These are phyloP conservation scores for Lactarius sp. DNA, from an alignment of 768 basidiomycete species.

Conservation along the genomic window DNA sequence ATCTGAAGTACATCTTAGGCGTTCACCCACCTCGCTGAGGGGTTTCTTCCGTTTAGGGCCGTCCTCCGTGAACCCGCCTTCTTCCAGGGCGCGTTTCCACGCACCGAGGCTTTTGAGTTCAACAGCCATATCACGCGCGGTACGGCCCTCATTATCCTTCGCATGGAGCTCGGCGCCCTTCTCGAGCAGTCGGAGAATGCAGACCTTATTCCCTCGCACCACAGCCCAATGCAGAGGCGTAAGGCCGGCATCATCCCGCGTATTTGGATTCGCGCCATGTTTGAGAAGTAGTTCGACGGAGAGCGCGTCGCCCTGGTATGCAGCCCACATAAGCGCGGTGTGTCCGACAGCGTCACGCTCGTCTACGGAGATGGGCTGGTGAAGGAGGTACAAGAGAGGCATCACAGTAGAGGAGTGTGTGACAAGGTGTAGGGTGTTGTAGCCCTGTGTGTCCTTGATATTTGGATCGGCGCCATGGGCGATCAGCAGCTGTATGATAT, in stretches of 20 bases:
- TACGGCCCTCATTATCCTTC: constrained; percentile 47
- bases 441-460: constrained; percentile 88
- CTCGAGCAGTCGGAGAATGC: constrained; percentile 80
- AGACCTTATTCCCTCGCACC: constrained; percentile 83
- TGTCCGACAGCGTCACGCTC: constrained; percentile 86
- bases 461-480: constrained; percentile 89
- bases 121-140: constrained; percentile 77
- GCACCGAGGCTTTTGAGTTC: constrained; percentile 89
- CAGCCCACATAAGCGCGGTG: constrained; percentile 97
- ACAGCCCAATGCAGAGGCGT: constrained; percentile 97
- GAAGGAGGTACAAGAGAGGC: constrained; percentile 86
- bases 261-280: constrained; percentile 76
- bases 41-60: constrained; percentile 33
- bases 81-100: constrained; percentile 84
- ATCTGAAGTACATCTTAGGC: background rate
- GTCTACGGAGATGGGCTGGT: constrained; percentile 42
- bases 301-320: constrained; percentile 96
- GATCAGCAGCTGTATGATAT: constrained; percentile 56
- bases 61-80: constrained; percentile 77
- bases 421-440: constrained; percentile 35
- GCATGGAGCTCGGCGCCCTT: constrained; percentile 78
- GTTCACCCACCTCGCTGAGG: constrained; percentile 59
- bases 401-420: constrained; percentile 93
- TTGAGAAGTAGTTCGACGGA: constrained; percentile 87
- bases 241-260: constrained; percentile 77